Conservation (phyloP, 176 grass and related monocot genomes). For the Oryza punctata region DNA sequence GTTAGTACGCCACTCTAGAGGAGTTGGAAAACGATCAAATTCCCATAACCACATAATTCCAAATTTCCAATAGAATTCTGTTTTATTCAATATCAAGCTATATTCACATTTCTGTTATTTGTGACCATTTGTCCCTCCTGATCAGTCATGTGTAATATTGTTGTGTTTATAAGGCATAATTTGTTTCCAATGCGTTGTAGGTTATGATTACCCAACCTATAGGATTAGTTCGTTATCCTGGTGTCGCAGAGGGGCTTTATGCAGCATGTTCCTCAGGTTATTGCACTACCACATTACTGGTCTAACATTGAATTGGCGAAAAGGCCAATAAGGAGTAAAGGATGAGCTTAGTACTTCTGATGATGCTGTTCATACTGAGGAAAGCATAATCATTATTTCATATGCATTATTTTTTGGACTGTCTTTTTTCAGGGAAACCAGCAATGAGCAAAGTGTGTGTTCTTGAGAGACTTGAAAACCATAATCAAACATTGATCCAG, state of each 20-base stretch:
- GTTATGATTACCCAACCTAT: constrained; percentile 80
- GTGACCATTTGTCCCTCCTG: neutral
- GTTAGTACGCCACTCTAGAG: neutral
- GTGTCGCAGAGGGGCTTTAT: constrained; percentile 82
- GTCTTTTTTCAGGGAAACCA: constrained; percentile 67
- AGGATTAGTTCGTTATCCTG: constrained; percentile 77
- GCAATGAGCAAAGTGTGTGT: constrained; percentile 80
- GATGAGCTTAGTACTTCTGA: constrained; percentile 13
- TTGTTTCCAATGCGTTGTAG: constrained; percentile 46
- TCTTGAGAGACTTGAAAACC: constrained; percentile 63
- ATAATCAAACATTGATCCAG: constrained; percentile 79
- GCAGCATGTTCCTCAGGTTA: constrained; percentile 76
- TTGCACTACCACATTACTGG: neutral
- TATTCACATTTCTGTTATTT: neutral
- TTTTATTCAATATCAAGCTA: neutral
- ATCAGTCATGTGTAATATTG: neutral
- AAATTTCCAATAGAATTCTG: neutral
- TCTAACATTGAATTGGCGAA: neutral
- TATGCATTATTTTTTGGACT: constrained; percentile 23
- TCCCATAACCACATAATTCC: neutral
- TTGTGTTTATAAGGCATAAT: constrained; percentile 10
- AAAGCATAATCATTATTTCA: constrained; percentile 10
- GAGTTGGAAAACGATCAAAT: neutral
- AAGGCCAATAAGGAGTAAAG: neutral
- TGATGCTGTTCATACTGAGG: neutral